A percentile compares a stretch with the other conserved stretches of the same genome.
Evolutionary conservation across 106 monocot species (phyloP).

Genomic region (Posidonia australis): DNA sequence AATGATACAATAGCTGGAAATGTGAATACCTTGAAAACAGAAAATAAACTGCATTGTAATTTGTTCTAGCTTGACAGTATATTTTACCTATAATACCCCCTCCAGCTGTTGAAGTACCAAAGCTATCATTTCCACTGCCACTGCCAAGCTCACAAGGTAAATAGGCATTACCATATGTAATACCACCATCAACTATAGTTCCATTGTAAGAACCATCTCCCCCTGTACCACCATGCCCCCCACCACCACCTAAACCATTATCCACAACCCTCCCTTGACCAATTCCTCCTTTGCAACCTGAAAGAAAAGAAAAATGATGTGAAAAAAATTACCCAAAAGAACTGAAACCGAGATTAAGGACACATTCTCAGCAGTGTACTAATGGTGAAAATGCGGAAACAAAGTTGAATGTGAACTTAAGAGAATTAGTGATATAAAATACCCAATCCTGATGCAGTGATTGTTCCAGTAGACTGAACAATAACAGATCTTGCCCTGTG

Average conservation of each 20-base stretch:
- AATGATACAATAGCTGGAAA: no score
- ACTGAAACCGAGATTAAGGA: background rate
- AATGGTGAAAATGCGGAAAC: background rate
- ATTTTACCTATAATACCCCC: conserved; percentile 87
- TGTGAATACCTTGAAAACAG: no score
- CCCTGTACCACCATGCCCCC: conserved; percentile 93
- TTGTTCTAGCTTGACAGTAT: no score
- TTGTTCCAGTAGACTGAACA: conserved; percentile 59
- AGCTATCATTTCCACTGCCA: conserved; percentile 84
- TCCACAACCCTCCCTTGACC: conserved; percentile 56
- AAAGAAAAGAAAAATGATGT: background rate
- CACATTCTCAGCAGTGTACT: background rate
- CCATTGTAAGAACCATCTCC: conserved; percentile 66
- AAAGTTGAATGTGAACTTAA: background rate
- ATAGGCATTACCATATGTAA: conserved; percentile 62
- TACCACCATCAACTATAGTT: conserved; percentile 51
- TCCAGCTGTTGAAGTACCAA: conserved; percentile 69
- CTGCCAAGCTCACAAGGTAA: conserved; percentile 97
- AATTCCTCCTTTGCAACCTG: conserved; percentile 86
- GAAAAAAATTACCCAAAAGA: background rate
- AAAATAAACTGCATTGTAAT: no score
- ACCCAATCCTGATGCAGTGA: conserved; percentile 84
- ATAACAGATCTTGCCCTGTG: conserved; percentile 73
- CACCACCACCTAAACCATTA: conserved; percentile 81
- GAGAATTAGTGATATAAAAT: conserved; percentile 13